Percentiles rank a stretch among this genome's conserved stretches.
phyloP scores from a whole-genome alignment of 2,329 filamentous ascomycete species.

The Penicillium sp. region DNA sequence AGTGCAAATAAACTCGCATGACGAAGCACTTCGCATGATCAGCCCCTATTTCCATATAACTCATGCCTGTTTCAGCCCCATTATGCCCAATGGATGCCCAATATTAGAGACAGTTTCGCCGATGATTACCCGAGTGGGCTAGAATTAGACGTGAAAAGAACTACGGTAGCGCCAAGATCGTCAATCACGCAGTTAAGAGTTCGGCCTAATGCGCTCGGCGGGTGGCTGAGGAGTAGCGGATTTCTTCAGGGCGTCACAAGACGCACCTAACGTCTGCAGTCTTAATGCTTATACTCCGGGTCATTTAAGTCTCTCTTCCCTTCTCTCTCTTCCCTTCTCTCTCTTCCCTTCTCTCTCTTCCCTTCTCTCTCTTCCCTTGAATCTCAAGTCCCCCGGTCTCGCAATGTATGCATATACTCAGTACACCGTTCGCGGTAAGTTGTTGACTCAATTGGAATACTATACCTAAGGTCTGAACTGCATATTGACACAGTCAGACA shows the following conservation, averaged over 20 bases:
- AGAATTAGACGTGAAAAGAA: neutral
- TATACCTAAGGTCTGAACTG: no score
- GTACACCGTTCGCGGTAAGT: neutral
- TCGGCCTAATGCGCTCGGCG: neutral
- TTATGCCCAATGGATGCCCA: conserved; percentile 15
- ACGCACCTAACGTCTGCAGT: neutral
- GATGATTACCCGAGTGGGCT: conserved; percentile 1
- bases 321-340: no score
- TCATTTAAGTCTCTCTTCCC: neutral
- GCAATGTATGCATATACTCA: neutral
- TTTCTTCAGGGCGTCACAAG: neutral
- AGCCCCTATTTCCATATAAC: conserved; percentile 2
- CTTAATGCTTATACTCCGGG: neutral
- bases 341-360: no score
- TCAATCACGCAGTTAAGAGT: neutral
- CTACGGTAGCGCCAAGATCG: neutral
- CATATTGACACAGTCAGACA: neutral
- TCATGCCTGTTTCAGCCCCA: neutral
- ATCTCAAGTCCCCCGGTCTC: neutral
- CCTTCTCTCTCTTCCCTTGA: neutral
- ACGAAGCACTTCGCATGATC: neutral
- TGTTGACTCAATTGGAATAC: no score
- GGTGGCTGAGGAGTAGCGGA: neutral
- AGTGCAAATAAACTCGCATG: neutral
- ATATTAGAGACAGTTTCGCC: conserved; percentile 7